Conservation (phyloP, 1,284 basidiomycete genomes). For the Cryptococcus neoformans region DNA sequence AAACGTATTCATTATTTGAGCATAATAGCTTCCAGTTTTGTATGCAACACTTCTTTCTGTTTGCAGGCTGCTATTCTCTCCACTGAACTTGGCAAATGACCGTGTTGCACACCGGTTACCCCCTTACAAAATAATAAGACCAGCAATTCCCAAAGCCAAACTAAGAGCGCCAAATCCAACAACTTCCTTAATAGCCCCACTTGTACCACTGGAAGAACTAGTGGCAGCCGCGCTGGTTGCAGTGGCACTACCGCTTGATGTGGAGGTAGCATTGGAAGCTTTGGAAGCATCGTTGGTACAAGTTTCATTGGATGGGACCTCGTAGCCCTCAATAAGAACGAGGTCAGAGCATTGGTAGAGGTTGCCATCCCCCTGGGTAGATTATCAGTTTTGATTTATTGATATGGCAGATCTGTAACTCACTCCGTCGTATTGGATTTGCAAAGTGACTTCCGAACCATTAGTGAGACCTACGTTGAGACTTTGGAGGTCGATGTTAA, state of each 20-base stretch:
- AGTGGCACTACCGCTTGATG: conserved; percentile 2
- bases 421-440: conserved; percentile 37
- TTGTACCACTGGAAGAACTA: neutral
- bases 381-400: too few species aligned
- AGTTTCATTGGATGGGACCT: conserved; percentile 51
- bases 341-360: conserved; percentile 75
- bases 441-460: conserved; percentile 38
- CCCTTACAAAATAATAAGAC: conserved; percentile 6
- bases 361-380: conserved; percentile 59
- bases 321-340: conserved; percentile 57
- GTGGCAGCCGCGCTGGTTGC: conserved; percentile 3
- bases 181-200: conserved; percentile 6
- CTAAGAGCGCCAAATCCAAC: conserved; percentile 3
- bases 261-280: conserved; percentile 6
- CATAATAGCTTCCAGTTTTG: too few species aligned
- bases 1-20: too few species aligned
- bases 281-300: conserved; percentile 41
- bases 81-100: too few species aligned
- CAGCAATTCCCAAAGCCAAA: conserved; percentile 9
- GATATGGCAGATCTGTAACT: conserved; percentile 7
- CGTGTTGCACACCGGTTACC: too few species aligned
- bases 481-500: conserved; percentile 58
- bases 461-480: conserved; percentile 54
- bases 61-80: too few species aligned
- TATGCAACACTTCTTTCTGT: too few species aligned